Conservation (phyloP, 2,329 filamentous ascomycete species). For the Trichoderma sp. region DNA sequence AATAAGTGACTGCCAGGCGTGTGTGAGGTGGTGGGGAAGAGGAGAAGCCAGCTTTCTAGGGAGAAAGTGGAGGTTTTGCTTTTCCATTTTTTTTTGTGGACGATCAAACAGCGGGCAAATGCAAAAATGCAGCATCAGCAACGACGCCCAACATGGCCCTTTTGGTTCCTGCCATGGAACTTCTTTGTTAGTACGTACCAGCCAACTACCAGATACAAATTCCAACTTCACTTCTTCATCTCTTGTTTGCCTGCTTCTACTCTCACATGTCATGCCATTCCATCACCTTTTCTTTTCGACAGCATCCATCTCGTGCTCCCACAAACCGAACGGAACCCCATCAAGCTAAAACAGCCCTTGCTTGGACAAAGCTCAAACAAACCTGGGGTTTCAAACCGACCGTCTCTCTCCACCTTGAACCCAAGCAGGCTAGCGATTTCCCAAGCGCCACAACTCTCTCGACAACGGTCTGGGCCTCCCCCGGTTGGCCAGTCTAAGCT, state of each 20-base stretch:
- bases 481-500: background rate
- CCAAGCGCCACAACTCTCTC: conserved; percentile 1
- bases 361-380: conserved; percentile 13
- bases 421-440: conserved; percentile 4
- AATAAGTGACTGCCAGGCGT: background rate
- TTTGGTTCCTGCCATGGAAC: no score
- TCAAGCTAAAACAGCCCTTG: conserved; percentile 18
- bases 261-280: background rate
- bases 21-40: conserved; percentile 1
- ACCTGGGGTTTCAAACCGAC: conserved; percentile 16
- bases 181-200: no score
- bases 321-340: background rate
- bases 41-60: background rate
- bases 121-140: background rate
- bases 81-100: background rate
- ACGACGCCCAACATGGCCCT: background rate
- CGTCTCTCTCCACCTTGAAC: conserved; percentile 3
- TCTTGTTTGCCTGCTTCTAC: background rate
- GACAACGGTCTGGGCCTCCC: conserved; percentile 6
- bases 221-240: background rate
- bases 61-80: background rate
- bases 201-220: background rate
- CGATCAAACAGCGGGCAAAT: conserved; percentile 14
- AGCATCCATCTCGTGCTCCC: no score
- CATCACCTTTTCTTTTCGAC: background rate